Conservation (phyloP, 306 rosid genomes). For the Trifolium repens region DNA sequence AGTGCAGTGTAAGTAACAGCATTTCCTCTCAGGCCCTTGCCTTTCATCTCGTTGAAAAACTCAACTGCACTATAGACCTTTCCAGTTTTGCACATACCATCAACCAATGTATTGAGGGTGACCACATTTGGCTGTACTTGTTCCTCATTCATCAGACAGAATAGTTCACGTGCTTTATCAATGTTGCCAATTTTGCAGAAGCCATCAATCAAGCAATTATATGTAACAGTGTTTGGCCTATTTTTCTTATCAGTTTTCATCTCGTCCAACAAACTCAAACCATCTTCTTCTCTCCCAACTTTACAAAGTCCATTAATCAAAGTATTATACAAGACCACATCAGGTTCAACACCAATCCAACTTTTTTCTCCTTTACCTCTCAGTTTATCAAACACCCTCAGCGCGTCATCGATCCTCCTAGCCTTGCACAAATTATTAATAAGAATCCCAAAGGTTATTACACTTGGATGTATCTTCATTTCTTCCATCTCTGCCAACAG, state of each 20-base stretch:
- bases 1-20: constrained; percentile 59
- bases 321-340: constrained; percentile 67
- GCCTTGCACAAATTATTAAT: constrained; percentile 68
- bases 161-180: constrained; percentile 59
- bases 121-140: constrained; percentile 58
- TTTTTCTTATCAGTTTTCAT: constrained; percentile 56
- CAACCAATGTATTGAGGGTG: constrained; percentile 73
- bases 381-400: constrained; percentile 63
- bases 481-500: constrained; percentile 72
- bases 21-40: constrained; percentile 66
- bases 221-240: constrained; percentile 62
- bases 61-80: constrained; percentile 62
- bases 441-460: constrained; percentile 70
- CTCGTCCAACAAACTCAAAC: constrained; percentile 62
- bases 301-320: constrained; percentile 85
- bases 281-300: constrained; percentile 85
- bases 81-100: constrained; percentile 73
- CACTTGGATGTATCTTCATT: constrained; percentile 56
- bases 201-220: constrained; percentile 80
- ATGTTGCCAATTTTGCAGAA: constrained; percentile 68
- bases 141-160: constrained; percentile 63
- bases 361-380: constrained; percentile 46
- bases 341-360: constrained; percentile 53
- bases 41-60: constrained; percentile 63
- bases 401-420: constrained; percentile 72